phyloP scores from a whole-genome alignment of 495 filamentous ascomycete genomes.

The Penicillium diatomitis region DNA sequence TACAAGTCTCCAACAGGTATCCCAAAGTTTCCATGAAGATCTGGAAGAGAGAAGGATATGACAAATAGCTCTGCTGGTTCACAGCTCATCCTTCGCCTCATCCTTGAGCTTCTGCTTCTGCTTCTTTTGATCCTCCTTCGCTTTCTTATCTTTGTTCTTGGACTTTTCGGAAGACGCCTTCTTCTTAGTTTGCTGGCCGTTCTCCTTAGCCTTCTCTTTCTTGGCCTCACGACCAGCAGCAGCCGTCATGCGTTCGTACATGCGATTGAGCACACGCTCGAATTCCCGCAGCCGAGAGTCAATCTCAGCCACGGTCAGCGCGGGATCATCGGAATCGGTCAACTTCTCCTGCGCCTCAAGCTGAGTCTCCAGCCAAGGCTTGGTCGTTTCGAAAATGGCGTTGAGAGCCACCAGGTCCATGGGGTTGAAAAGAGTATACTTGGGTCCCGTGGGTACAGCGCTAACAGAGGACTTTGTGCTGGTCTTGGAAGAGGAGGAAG shows the following conservation, averaged over 20 bases:
- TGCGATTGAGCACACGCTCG: constrained; percentile 63
- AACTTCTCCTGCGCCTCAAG: constrained; percentile 60
- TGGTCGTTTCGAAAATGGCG: constrained; percentile 26
- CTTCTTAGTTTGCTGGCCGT: constrained; percentile 33
- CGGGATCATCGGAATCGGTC: constrained; percentile 57
- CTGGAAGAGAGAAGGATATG: neutral
- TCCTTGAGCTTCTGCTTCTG: constrained; percentile 15
- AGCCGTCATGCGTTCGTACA: constrained; percentile 46
- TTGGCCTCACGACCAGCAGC: constrained; percentile 37
- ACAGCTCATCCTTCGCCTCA: constrained; percentile 37
- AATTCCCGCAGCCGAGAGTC: constrained; percentile 44
- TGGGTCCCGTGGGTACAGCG: constrained; percentile 28
- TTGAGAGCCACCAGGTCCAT: constrained; percentile 47
- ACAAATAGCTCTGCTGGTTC: constrained; percentile 3
- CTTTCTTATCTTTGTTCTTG: constrained; percentile 12
- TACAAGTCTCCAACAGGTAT: too few species aligned
- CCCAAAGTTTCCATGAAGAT: neutral
- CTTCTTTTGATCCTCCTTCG: constrained; percentile 15
- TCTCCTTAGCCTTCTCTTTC: constrained; percentile 45
- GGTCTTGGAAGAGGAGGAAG: constrained; percentile 19
- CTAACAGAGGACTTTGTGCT: constrained; percentile 21
- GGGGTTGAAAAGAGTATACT: constrained; percentile 34
- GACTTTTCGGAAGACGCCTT: constrained; percentile 35
- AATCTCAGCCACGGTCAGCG: constrained; percentile 59
- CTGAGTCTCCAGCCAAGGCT: constrained; percentile 59